Base-by-base conservation (phyloP, 2,329 filamentous ascomycete genomes). In the Diaporthe sp. region DNA sequence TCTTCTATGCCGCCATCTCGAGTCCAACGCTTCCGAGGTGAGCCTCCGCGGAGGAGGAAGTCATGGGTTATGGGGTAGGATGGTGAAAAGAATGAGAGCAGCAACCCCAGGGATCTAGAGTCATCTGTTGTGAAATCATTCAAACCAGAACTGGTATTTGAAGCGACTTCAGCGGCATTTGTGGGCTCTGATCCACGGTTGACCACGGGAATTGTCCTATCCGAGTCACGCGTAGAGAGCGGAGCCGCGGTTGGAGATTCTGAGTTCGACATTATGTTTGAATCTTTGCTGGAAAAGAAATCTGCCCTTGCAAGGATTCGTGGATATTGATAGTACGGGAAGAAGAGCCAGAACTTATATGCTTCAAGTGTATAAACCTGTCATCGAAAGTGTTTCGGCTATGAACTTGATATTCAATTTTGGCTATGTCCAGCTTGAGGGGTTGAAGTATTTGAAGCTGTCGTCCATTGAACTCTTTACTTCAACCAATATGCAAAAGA, bases 11-110 rank as follows among this genome's bases (percentile, higher is more conserved):
- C 54, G 4, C 67, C 67, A 25, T 17, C 22, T 17, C 15, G 38
- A 35, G 17, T 25, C 67, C 67, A 71, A 25, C 67, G 67, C 10
- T 71, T 55, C 52, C 67, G 67, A n/a, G 67, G 52, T 25, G 54
- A 57, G 3, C 17, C 67, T n/a, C 25, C 67, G 38, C 52, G 25
- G 38, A n/a, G 40, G 67, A 71, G 67, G n/a, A 71, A 35, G 13
- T 58, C 67, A 33, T n/a, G 50, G 35, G 67, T 55, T n/a, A 71
- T 45, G 5, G 28, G 7, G 25, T 55, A 15, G 22, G 33, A 33
- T 30, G 52, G 54, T 47, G 67, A 55, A 0, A 71, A 35, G 52
- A 58, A 71, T n/a, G 67, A 58, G 12, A 71, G 12, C 19, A 71
- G 30, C 25, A 71, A 12, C 4, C 25, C 25, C 15, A 71, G 22